A percentile compares a stretch with the other conserved stretches of the same genome.
Evolutionary conservation across 139 green algal species (phyloP).

Genomic region (Penium margaritaceum): DNA sequence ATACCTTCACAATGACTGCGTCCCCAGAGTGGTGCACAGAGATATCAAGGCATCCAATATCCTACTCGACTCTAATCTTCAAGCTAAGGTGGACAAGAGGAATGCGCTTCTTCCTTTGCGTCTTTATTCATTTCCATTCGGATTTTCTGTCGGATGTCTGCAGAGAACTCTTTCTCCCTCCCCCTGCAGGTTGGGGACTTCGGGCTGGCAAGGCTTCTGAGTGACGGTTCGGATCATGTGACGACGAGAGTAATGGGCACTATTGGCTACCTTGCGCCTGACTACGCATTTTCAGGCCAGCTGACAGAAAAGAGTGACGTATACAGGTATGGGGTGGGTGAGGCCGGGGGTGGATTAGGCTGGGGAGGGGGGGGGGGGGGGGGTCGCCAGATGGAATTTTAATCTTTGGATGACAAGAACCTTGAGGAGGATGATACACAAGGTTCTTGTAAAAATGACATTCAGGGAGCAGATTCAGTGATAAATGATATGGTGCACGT

Average conservation of each 20-base stretch:
- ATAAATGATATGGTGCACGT: not conserved
- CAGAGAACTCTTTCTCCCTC: not conserved
- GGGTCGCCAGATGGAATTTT: no score
- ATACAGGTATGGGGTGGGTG: conserved; percentile 17
- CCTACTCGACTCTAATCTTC: conserved; percentile 20
- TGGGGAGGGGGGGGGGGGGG: no score
- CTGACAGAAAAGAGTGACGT: conserved; percentile 37
- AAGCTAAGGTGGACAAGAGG: conserved; percentile 17
- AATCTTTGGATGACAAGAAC: not conserved
- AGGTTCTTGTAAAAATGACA: not conserved
- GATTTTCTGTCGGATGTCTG: not conserved
- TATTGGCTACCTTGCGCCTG: conserved; percentile 34
- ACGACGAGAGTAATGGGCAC: conserved; percentile 45
- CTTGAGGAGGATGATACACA: not conserved
- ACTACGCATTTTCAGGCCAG: conserved; percentile 36
- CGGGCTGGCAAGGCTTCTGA: conserved; percentile 31
- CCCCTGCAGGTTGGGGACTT: conserved; percentile 40
- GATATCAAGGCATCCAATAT: conserved; percentile 48
- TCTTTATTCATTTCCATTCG: not conserved
- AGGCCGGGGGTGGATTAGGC: no score
- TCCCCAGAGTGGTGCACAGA: conserved; percentile 38
- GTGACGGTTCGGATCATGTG: conserved; percentile 20
- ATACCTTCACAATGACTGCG: conserved; percentile 31
- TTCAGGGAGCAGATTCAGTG: not conserved
- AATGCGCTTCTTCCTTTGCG: not conserved